These are phyloP conservation scores for Calamus simplicifolius DNA, from an alignment of 176 grass and related monocot species.

Conservation along the genomic window DNA sequence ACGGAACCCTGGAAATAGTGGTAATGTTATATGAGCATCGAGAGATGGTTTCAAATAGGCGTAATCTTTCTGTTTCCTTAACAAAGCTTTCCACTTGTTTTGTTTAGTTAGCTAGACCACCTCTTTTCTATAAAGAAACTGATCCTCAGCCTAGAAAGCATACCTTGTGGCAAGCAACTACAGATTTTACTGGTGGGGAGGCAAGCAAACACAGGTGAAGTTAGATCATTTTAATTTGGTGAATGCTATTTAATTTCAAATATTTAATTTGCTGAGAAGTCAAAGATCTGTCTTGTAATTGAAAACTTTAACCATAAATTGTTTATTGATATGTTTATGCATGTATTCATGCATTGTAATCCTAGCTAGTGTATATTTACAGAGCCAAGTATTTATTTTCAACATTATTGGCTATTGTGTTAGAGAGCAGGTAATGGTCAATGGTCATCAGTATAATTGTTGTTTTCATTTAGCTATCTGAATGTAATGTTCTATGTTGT, in stretches of 20 bases:
- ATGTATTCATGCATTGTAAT: no score
- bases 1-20: conserved; percentile 9
- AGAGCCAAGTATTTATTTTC: no score
- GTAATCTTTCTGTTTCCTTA: no score
- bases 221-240: not conserved
- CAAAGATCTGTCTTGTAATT: not conserved
- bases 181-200: conserved; percentile 76
- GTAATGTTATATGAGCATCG: not conserved
- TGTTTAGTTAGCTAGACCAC: conserved; percentile 57
- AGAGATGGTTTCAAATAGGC: not conserved
- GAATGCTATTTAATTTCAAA: not conserved
- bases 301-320: not conserved
- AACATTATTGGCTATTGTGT: no score
- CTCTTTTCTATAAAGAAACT: conserved; percentile 72
- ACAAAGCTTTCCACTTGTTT: conserved; percentile 1
- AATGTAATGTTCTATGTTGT: no score
- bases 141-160: conserved; percentile 90
- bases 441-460: no score
- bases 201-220: conserved; percentile 59
- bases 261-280: not conserved
- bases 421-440: no score
- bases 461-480: no score
- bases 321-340: no score
- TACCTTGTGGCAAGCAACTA: conserved; percentile 54
- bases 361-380: no score